Evolutionary conservation across 75 land plant species (phyloP), one percentile per base, ranked within the genome.

Genomic region (Chamaecyparis obtusa): DNA sequence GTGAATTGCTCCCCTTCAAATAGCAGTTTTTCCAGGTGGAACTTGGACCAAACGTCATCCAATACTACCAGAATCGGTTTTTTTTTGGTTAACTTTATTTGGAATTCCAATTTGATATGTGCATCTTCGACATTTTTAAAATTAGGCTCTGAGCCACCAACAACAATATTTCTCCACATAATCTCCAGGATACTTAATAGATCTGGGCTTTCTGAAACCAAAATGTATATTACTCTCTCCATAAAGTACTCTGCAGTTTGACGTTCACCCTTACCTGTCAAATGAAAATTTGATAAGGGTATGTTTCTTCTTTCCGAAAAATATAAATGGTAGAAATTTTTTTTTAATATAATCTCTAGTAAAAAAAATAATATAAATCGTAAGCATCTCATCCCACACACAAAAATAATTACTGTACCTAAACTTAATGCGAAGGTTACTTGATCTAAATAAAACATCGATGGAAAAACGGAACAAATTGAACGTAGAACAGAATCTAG

Each of bases 41-140:
- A 72, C 0, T 48, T 48, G 41, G 41, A 39, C 93, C 95, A 93
- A 13, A 93, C 90, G 84, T 93, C 95, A 86, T 93, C 95, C 33
- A 93, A 74, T 27, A 93, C 88, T 4, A 93, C 77, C 16, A 93
- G 87, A 30, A 6, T 15, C 9, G 32, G 49, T 14, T n/a, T 5
- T 1, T 3, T 10, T 21, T 4, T 30, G 5, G 2, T 83, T 10
- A 5, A 46, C 16, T 21, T 83, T 13, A 78, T 36, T 0, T 78
- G 21, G 3, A 3, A 0, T 6, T 37, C 1, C 43, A 78, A 39
- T 78, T 78, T 19, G 7, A 39, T 39, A 21, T 19, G 81, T 37
- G 81, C 43, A 0, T 39, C 81, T 24, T 78, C 81, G 1, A 78
- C 24, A 21, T 39, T 78, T 14, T 0, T 32, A 39, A 78, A 37